Percentiles rank a stretch among this genome's conserved stretches.
These are phyloP conservation scores for Insectozyma bohioensis DNA, from an alignment of 1,139 yeast species.

Conservation along the genomic window DNA sequence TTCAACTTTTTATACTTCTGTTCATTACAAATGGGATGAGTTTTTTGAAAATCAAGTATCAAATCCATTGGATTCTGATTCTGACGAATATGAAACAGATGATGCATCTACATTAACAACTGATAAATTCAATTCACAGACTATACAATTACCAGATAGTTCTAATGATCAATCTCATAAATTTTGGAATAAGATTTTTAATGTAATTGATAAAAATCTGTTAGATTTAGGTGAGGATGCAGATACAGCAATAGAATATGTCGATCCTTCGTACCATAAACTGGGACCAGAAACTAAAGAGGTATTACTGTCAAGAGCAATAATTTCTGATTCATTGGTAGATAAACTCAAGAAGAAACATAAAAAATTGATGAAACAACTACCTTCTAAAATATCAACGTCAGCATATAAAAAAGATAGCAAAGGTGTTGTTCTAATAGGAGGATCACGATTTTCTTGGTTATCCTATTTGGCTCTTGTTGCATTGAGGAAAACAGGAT, in stretches of 20 bases:
- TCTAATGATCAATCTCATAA: conserved; percentile 15
- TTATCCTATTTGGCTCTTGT: conserved; percentile 35
- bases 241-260: conserved; percentile 23
- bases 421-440: conserved; percentile 37
- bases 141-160: too few species aligned
- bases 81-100: too few species aligned
- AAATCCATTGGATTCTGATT: too few species aligned
- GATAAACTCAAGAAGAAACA: conserved; percentile 28
- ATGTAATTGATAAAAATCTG: conserved; percentile 18
- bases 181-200: conserved; percentile 25
- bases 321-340: conserved; percentile 22
- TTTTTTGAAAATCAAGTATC: too few species aligned
- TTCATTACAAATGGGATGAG: too few species aligned
- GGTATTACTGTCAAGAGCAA: conserved; percentile 30
- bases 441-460: conserved; percentile 43
- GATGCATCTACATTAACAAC: too few species aligned
- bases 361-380: conserved; percentile 18
- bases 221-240: conserved; percentile 17
- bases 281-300: conserved; percentile 27
- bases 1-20: too few species aligned
- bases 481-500: conserved; percentile 35
- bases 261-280: conserved; percentile 21
- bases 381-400: conserved; percentile 27
- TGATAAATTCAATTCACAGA: too few species aligned
- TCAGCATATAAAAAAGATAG: conserved; percentile 26